Evolutionary conservation across 805 yeast species (phyloP), one percentile per base, ranked within the genome.

Genomic region (Clavispora carvajalis): DNA sequence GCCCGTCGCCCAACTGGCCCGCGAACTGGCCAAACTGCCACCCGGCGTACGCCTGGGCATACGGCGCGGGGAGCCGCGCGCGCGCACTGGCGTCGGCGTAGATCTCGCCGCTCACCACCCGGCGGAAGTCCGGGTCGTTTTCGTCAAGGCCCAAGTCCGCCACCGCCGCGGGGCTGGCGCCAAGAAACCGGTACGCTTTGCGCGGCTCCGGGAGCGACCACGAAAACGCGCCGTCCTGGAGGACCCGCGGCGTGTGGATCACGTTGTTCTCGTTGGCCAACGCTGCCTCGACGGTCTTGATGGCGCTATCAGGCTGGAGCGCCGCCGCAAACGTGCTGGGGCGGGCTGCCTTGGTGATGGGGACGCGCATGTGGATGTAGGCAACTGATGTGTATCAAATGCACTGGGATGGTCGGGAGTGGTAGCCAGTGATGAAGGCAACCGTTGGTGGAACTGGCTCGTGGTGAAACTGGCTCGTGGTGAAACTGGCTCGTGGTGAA

Each of bases 21-120:
- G 97, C 97, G 77, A 91, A 91, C 48, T 77, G 79, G 3, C 99
- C 98, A 67, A 93, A 91, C 57, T 91, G 99, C 73, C 83, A 88
- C 1, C 99, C 99, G 1, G 98, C 96, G 60, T 91, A 91, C 0
- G 91, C 86, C 59, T 85, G 90, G 10, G 96, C 78, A 61, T 85
- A 91, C 0, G 99, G 98, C 49, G 77, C 78, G 1, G 84, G 73
- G 36, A 51, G 57, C 2, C 39, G 59, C 40, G 29, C 43, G 23
- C 30, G 43, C 33, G 48, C 57, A n/a, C 62, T 52, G 7, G 38
- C 17, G 17, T 52, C 53, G 9, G 47, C 39, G 46, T 66, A 67
- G 19, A 54, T 45, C 29, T 76, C 67, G 1, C 97, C 97, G 41
- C 80, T 70, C 4, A 85, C 77, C 2, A 85, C 60, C 22, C 73